Evolutionary conservation across 805 yeast species (phyloP), one percentile per base, ranked within the genome.

Genomic region (Nakazawaea ernobii): DNA sequence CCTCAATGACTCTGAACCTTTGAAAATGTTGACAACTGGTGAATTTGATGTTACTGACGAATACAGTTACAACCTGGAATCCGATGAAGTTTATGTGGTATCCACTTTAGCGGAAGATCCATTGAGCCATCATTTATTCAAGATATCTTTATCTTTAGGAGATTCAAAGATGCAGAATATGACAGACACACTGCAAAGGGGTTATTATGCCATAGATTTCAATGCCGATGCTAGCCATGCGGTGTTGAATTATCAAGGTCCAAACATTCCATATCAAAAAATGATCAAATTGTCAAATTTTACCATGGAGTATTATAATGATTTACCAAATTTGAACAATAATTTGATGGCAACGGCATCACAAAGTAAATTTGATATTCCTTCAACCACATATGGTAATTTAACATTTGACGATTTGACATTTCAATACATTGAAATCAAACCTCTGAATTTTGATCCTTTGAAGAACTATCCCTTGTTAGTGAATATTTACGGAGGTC

Each of bases 401-500:
- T 53, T 67, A 20, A 54, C 52, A 8, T 62, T 62, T 3, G 72
- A 65, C 46, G 72, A 69, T 8, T 58, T 74, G 1, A 55, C 54
- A 7, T 58, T 82, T 6, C 77, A 82, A 56, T 71, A 80, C 46
- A 62, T 82, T 36, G 91, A 85, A 56, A 77, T 81, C 8, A 67
- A 74, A 38, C 95, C 95, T 0, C 71, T 73, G 0, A 67, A 69
- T 40, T 77, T 83, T 54, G 48, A 80, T 51, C 49, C 58, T 1
- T 43, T 42, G 8, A 62, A 61, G 36, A 71, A 74, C 51, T 79
- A 84, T 55, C 91, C 94, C 0, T 52, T 86, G 10, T 61, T 86
- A 38, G 88, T 85, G 2, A 74, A 77, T 49, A 82, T 78, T 0
- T 86, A 86, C 59, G 94, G 90, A 3, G 95, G 94, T 0, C 95